These are phyloP conservation scores for Gremmenia infestans DNA, from an alignment of 2,329 filamentous ascomycete species.

Conservation along the genomic window DNA sequence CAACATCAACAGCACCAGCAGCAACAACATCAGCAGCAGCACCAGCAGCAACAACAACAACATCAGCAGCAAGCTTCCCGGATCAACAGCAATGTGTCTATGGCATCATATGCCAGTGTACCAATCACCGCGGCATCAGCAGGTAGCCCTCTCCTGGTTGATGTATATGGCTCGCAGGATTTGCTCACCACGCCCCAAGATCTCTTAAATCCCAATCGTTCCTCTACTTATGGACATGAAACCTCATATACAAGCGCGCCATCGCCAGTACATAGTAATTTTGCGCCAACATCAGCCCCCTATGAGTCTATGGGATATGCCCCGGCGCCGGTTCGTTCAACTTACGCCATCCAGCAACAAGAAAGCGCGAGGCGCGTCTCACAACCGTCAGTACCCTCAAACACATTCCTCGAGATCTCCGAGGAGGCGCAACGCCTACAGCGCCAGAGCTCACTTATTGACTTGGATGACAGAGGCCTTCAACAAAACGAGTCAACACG, in stretches of 20 bases:
- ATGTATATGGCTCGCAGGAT: conserved; percentile 56
- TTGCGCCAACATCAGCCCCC: conserved; percentile 45
- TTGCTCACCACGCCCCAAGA: conserved; percentile 72
- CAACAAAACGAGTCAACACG: conserved; percentile 55
- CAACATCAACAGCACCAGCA: conserved; percentile 34
- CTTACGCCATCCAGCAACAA: conserved; percentile 48
- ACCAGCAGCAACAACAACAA: not conserved
- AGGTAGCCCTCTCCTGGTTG: conserved; percentile 58
- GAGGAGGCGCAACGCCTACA: conserved; percentile 32
- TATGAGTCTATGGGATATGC: conserved; percentile 77
- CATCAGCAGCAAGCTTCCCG: conserved; percentile 46
- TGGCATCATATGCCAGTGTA: conserved; percentile 69
- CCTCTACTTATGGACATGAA: conserved; percentile 63
- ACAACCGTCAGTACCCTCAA: conserved; percentile 71
- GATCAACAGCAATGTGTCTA: conserved; percentile 50
- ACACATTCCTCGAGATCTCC: conserved; percentile 37
- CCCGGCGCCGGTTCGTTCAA: conserved; percentile 55
- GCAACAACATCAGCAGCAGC: too few relatives aligned
- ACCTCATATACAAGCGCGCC: conserved; percentile 63
- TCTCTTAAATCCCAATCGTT: conserved; percentile 58
- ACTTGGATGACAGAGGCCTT: conserved; percentile 54
- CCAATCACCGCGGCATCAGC: conserved; percentile 70
- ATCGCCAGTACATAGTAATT: conserved; percentile 33
- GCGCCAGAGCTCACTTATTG: conserved; percentile 59
- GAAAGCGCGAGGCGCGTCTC: conserved; percentile 65